Evolutionary conservation across 768 basidiomycete species (phyloP).

Genomic region (Russula ochroleuca): DNA sequence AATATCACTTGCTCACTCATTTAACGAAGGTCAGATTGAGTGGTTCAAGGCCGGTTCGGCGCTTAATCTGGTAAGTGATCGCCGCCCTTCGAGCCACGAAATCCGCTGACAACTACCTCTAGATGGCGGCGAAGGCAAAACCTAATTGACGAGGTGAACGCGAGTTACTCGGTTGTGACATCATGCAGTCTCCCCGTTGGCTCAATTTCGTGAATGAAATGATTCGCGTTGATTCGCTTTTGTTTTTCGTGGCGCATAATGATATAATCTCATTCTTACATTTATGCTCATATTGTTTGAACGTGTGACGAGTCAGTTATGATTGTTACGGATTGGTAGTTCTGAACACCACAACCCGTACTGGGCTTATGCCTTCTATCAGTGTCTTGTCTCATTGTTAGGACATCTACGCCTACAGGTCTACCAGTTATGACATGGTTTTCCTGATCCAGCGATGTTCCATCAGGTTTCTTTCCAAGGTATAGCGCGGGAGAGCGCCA

Average conservation of each 20-base stretch:
- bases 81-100: not conserved
- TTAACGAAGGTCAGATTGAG: constrained; percentile 95
- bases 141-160: not conserved
- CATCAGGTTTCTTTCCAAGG: not conserved
- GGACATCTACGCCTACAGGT: not conserved
- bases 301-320: not conserved
- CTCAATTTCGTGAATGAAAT: not conserved
- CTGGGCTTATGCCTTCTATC: not conserved
- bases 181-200: not conserved
- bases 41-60: constrained; percentile 99
- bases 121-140: constrained; percentile 24
- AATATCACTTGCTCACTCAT: constrained; percentile 81
- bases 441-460: not conserved
- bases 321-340: not conserved
- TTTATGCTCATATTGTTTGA: not conserved
- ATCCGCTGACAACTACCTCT: not conserved
- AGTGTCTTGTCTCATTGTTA: not conserved
- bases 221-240: not conserved
- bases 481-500: not conserved
- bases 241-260: constrained; percentile 9
- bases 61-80: constrained; percentile 67
- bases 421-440: not conserved
- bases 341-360: not conserved
- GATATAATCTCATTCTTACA: constrained; percentile 8
- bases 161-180: not conserved